A percentile compares a stretch with the other conserved stretches of the same genome.
Conservation (phyloP, 2,329 filamentous ascomycete genomes). For the Tolypocladium paradoxum region DNA sequence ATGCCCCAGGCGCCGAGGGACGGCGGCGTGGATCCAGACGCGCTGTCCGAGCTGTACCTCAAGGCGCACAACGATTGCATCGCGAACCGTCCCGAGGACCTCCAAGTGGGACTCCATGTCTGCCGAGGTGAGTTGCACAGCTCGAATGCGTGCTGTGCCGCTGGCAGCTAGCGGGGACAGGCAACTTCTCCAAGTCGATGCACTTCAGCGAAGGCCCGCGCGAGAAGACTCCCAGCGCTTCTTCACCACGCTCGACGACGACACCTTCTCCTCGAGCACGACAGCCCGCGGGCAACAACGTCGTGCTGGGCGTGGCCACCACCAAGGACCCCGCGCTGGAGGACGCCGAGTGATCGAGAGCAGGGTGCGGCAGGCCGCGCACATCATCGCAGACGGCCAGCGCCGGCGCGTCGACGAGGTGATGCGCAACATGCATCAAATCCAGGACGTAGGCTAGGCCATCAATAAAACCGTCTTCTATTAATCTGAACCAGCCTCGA, state of each 20-base stretch:
- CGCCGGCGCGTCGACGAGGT: conserved; percentile 52
- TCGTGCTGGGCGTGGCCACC: conserved; percentile 50
- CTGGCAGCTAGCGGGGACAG: conserved; percentile 21
- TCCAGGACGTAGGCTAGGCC: no score
- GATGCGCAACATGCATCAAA: conserved; percentile 52
- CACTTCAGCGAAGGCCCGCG: conserved; percentile 56
- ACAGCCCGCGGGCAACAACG: conserved; percentile 48
- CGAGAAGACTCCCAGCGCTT: conserved; percentile 49
- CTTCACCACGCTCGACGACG: conserved; percentile 46
- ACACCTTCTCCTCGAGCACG: conserved; percentile 53
- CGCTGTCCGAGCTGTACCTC: conserved; percentile 59
- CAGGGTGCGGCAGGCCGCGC: conserved; percentile 46
- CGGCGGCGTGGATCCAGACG: conserved; percentile 49
- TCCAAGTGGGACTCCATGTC: conserved; percentile 63
- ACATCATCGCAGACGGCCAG: conserved; percentile 55
- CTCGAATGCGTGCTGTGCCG: conserved; percentile 12
- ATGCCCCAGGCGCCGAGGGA: conserved; percentile 49
- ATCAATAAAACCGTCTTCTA: no score
- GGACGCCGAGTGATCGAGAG: conserved; percentile 43
- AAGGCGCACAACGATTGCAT: conserved; percentile 64
- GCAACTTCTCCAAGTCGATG: conserved; percentile 51
- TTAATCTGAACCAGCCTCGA: no score
- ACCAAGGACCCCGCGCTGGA: conserved; percentile 50
- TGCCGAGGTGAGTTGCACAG: conserved; percentile 19
- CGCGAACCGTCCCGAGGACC: conserved; percentile 46